Percentiles rank a stretch among this genome's conserved stretches.
phyloP scores from a whole-genome alignment of 192 early-diverging fungal species.

The Piromyces finnis region DNA sequence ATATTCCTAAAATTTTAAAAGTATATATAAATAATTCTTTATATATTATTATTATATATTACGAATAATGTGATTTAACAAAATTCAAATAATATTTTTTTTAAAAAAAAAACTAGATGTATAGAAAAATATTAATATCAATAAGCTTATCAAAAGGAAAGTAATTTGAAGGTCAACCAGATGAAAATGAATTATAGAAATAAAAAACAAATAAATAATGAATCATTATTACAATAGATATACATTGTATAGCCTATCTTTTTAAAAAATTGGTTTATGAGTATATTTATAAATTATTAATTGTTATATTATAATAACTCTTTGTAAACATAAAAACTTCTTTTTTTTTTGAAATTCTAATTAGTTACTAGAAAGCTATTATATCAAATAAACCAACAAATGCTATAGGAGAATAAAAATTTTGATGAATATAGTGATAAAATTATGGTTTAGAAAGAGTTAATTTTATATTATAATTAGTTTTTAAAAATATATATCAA shows the following conservation, averaged over 20 bases:
- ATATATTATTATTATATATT: no score
- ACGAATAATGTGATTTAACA: no score
- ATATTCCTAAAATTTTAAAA: background rate
- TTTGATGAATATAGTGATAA: background rate
- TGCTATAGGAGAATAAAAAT: background rate
- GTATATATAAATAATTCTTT: no score
- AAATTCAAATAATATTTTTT: background rate
- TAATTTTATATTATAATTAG: no score
- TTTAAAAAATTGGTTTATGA: background rate
- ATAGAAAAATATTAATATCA: background rate
- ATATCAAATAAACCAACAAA: background rate
- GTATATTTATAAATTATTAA: no score
- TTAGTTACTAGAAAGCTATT: background rate
- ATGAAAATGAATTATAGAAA: background rate
- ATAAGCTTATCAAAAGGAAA: background rate
- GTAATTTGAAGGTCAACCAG: background rate
- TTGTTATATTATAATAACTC: no score
- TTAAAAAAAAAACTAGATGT: background rate
- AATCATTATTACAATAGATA: background rate
- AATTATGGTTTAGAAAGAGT: background rate
- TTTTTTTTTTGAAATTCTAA: background rate
- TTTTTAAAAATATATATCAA: no score
- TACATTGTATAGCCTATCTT: background rate
- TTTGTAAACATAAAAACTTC: no score
- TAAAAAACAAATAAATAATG: background rate